Evolutionary conservation across 805 yeast species (phyloP).

Genomic region (Pichia pseudocactophila): DNA sequence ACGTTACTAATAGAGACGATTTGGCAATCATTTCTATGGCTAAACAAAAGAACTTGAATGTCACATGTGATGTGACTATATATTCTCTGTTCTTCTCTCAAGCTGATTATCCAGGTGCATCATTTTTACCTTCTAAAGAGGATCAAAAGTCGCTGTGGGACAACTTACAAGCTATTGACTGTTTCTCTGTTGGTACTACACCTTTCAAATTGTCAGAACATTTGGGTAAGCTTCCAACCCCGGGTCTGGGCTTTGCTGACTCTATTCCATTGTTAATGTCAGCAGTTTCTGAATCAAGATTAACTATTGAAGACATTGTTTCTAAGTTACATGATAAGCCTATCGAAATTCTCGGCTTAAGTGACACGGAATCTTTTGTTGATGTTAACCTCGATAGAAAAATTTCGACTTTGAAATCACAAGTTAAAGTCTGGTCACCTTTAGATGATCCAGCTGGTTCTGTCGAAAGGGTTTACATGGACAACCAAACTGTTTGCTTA

Average conservation of each 20-base stretch:
- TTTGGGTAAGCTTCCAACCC: constrained; percentile 47
- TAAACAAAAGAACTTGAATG: constrained; percentile 69
- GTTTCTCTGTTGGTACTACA: constrained; percentile 74
- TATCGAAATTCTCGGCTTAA: constrained; percentile 69
- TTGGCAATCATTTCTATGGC: constrained; percentile 77
- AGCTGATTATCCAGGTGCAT: constrained; percentile 61
- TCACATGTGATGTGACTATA: constrained; percentile 85
- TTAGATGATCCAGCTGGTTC: constrained; percentile 59
- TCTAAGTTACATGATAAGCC: constrained; percentile 75
- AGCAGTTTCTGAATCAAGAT: constrained; percentile 66
- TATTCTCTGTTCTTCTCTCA: constrained; percentile 69
- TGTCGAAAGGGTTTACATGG: constrained; percentile 78
- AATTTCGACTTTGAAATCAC: constrained; percentile 32
- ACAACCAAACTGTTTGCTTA: constrained; percentile 70
- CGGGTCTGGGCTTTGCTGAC: constrained; percentile 75
- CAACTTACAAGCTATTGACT: constrained; percentile 62
- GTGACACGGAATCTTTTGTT: constrained; percentile 69
- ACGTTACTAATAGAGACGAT: constrained; percentile 74
- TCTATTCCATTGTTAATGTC: constrained; percentile 72
- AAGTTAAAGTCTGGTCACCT: constrained; percentile 45
- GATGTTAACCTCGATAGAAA: constrained; percentile 79
- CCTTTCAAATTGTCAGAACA: constrained; percentile 68
- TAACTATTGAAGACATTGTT: constrained; percentile 66
- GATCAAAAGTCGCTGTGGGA: constrained; percentile 83
- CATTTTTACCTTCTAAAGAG: constrained; percentile 67